phyloP scores from a whole-genome alignment of 228 moss, liverwort and hornwort species.

The Sphagnum fallax region DNA sequence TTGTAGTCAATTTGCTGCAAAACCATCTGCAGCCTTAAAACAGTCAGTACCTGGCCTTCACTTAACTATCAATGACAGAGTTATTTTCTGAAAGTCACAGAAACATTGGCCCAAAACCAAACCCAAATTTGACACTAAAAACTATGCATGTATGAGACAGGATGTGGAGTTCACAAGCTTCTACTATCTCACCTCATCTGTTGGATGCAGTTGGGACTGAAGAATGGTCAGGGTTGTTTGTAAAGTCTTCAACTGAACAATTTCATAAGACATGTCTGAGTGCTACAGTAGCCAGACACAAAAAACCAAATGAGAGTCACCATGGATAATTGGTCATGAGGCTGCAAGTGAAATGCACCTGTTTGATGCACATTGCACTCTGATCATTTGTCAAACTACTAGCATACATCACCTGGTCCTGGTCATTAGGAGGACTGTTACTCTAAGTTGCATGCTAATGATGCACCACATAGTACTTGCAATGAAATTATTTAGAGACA shows the following conservation, averaged over 20 bases:
- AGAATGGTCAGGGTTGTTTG: conserved; percentile 88
- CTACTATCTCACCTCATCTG: conserved; percentile 47
- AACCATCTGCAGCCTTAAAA: neutral
- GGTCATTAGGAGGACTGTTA: no score
- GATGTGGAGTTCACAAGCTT: no score
- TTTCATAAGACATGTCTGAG: conserved; percentile 84
- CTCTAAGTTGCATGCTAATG: no score
- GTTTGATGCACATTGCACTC: no score
- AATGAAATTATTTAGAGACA: neutral
- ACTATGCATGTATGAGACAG: no score
- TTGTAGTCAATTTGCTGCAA: neutral
- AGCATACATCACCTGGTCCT: neutral
- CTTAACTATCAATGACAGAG: no score
- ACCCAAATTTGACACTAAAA: no score
- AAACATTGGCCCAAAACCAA: no score
- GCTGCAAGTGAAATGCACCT: no score
- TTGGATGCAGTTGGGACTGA: conserved; percentile 90
- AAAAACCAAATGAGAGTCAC: neutral
- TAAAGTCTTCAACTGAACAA: conserved; percentile 84
- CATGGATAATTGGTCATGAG: no score
- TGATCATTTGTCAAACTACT: neutral
- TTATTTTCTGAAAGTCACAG: no score
- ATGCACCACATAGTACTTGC: neutral
- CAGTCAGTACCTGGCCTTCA: no score
- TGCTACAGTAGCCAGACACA: conserved; percentile 25